These are phyloP conservation scores for Pogostemon cablin DNA, from an alignment of 257 asterid genomes.

Conservation along the genomic window DNA sequence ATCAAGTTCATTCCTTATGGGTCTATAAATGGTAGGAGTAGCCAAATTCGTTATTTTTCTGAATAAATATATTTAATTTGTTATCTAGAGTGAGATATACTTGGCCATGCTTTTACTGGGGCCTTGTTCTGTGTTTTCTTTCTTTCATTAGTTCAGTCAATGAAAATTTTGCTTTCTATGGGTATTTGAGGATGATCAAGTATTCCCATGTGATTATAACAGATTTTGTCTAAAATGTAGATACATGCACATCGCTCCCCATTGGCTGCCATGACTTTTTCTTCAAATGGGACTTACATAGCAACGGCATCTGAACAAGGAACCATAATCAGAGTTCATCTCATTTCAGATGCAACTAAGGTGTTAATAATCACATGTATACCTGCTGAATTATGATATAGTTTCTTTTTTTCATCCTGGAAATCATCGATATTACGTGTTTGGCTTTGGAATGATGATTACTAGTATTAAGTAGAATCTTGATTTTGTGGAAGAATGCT, in stretches of 20 bases:
- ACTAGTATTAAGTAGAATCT: slow-evolving; percentile 16
- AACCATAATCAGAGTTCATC: slow-evolving; percentile 90
- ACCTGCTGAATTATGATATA: background rate
- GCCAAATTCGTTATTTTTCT: background rate
- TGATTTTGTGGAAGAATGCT: slow-evolving; percentile 2
- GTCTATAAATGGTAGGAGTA: background rate
- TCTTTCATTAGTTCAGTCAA: background rate
- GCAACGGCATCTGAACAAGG: slow-evolving; percentile 97
- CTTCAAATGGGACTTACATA: slow-evolving; percentile 79
- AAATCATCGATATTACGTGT: background rate
- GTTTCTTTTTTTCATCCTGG: slow-evolving; percentile 17
- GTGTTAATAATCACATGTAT: slow-evolving; percentile 39
- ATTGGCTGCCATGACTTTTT: slow-evolving; percentile 75
- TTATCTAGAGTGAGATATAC: slow-evolving; percentile 17
- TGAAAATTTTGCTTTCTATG: slow-evolving; percentile 18
- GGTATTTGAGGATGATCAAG: slow-evolving; percentile 10
- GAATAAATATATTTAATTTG: slow-evolving; percentile 7
- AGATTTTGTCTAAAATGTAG: slow-evolving; percentile 52
- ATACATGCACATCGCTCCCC: slow-evolving; percentile 96
- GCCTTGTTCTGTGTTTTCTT: slow-evolving; percentile 15
- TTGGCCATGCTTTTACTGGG: slow-evolving; percentile 8
- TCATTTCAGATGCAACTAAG: slow-evolving; percentile 86
- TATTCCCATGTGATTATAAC: slow-evolving; percentile 20
- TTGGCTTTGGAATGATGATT: slow-evolving; percentile 17
- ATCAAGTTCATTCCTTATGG: background rate